These are phyloP conservation scores for Fomes fomentarius DNA, from an alignment of 1,284 basidiomycete genomes.

Conservation along the genomic window DNA sequence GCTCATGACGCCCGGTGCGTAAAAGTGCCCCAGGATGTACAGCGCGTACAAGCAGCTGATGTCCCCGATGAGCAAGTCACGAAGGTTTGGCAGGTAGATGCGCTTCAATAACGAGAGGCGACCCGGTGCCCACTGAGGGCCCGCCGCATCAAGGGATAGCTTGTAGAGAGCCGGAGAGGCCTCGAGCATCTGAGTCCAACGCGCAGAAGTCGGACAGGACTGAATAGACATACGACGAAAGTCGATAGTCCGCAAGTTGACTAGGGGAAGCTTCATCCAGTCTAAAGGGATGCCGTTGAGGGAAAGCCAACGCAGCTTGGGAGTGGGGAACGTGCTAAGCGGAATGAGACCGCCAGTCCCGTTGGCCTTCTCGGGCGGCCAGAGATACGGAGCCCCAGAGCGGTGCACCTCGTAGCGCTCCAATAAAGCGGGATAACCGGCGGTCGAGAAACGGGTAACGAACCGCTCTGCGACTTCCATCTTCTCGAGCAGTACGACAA, in stretches of 20 bases:
- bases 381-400: slow-evolving; percentile 27
- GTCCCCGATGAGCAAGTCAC: slow-evolving; percentile 55
- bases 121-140: slow-evolving; percentile 38
- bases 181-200: slow-evolving; percentile 54
- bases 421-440: slow-evolving; percentile 43
- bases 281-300: slow-evolving; percentile 60
- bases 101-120: slow-evolving; percentile 28
- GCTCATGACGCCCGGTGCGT: slow-evolving; percentile 54
- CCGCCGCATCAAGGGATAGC: slow-evolving; percentile 60
- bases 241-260: slow-evolving; percentile 60
- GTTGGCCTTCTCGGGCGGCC: slow-evolving; percentile 23
- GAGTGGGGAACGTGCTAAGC: slow-evolving; percentile 15
- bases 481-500: slow-evolving; percentile 54
- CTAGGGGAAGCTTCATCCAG: slow-evolving; percentile 49
- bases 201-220: slow-evolving; percentile 46
- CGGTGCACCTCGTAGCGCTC: slow-evolving; percentile 65
- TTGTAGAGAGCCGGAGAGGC: slow-evolving; percentile 52
- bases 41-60: slow-evolving; percentile 49
- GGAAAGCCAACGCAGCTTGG: slow-evolving; percentile 48
- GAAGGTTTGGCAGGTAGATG: slow-evolving; percentile 48
- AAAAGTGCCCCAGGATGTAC: slow-evolving; percentile 47
- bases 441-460: slow-evolving; percentile 47
- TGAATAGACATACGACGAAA: slow-evolving; percentile 58
- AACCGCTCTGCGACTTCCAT: slow-evolving; percentile 54
- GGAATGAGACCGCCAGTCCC: slow-evolving; percentile 23